These are phyloP conservation scores for Xerocomellus dryophilus DNA, from an alignment of 768 basidiomycete species.

Conservation along the genomic window DNA sequence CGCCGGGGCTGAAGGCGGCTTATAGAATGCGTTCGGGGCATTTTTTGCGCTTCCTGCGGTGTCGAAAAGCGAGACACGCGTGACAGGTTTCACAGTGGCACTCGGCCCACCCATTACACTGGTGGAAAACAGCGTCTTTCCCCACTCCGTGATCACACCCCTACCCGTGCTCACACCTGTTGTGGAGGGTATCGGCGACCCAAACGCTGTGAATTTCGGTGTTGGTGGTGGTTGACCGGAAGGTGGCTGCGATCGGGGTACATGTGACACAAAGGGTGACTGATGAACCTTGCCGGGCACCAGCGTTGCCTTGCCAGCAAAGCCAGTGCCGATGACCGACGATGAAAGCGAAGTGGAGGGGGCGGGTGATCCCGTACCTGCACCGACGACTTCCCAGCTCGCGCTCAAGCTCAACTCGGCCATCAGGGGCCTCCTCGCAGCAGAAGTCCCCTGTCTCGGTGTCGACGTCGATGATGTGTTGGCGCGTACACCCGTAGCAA, in stretches of 20 bases:
- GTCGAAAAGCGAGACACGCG: slow-evolving; percentile 37
- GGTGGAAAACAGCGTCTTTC: slow-evolving; percentile 16
- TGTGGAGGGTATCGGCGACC: slow-evolving; percentile 20
- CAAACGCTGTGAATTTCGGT: slow-evolving; percentile 28
- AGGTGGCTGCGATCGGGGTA: slow-evolving; percentile 1
- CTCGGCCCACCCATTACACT: neutral
- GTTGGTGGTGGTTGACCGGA: slow-evolving; percentile 5
- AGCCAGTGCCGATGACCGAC: slow-evolving; percentile 1
- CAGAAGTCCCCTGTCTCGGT: slow-evolving; percentile 6
- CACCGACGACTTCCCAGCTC: slow-evolving; percentile 61
- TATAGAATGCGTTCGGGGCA: slow-evolving; percentile 65
- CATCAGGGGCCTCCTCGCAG: slow-evolving; percentile 21
- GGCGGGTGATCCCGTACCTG: slow-evolving; percentile 16
- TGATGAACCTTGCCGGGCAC: neutral
- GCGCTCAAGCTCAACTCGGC: slow-evolving; percentile 45
- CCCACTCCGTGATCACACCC: slow-evolving; percentile 15
- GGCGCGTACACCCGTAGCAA: slow-evolving; percentile 24
- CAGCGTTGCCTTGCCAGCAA: slow-evolving; percentile 4
- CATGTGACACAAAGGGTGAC: slow-evolving; percentile 9
- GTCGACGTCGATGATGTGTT: neutral
- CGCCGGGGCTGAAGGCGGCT: slow-evolving; percentile 39
- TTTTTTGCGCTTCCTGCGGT: slow-evolving; percentile 47
- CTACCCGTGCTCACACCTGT: neutral
- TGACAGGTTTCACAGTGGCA: neutral
- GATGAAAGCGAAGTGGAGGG: slow-evolving; percentile 7